These are phyloP conservation scores for Sphagnum contortum DNA, from an alignment of 225 moss, liverwort and hornwort genomes.

Conservation along the genomic window DNA sequence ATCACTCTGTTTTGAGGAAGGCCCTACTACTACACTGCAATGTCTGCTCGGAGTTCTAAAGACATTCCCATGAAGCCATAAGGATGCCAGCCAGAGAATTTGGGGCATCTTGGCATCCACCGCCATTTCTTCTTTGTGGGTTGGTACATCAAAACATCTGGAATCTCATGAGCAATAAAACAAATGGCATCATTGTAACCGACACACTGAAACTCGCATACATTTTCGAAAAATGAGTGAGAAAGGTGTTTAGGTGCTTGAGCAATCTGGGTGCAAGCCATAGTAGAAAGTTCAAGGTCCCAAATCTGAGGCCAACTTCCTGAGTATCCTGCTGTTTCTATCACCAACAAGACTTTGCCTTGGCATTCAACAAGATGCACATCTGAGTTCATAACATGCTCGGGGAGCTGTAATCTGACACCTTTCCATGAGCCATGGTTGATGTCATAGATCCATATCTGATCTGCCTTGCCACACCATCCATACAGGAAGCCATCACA, in stretches of 20 bases:
- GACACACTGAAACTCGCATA: slow-evolving; percentile 12
- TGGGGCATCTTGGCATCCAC: slow-evolving; percentile 10
- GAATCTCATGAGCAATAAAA: slow-evolving; percentile 7
- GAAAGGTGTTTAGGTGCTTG: slow-evolving; percentile 1
- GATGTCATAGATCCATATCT: slow-evolving; percentile 12
- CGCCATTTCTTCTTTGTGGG: neutral
- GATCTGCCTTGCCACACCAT: slow-evolving; percentile 15
- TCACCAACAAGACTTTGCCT: slow-evolving; percentile 5
- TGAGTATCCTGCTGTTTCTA: slow-evolving; percentile 3
- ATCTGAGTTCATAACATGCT: slow-evolving; percentile 3
- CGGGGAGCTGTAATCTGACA: slow-evolving; percentile 1
- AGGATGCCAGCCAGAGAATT: slow-evolving; percentile 10
- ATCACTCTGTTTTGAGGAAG: too few relatives aligned
- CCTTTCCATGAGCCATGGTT: slow-evolving; percentile 2
- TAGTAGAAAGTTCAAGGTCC: slow-evolving; percentile 2
- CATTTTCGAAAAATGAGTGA: slow-evolving; percentile 5
- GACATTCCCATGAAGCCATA: slow-evolving; percentile 6
- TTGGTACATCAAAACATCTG: slow-evolving; percentile 9
- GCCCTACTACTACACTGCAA: slow-evolving; percentile 1
- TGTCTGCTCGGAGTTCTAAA: slow-evolving; percentile 4
- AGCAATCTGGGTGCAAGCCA: slow-evolving; percentile 8
- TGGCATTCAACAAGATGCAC: slow-evolving; percentile 8
- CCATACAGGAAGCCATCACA: slow-evolving; percentile 10
- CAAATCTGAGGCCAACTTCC: slow-evolving; percentile 8
- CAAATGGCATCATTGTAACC: slow-evolving; percentile 7